Conservation (phyloP, 208 protist genomes). For the Trypanosoma avium region DNA sequence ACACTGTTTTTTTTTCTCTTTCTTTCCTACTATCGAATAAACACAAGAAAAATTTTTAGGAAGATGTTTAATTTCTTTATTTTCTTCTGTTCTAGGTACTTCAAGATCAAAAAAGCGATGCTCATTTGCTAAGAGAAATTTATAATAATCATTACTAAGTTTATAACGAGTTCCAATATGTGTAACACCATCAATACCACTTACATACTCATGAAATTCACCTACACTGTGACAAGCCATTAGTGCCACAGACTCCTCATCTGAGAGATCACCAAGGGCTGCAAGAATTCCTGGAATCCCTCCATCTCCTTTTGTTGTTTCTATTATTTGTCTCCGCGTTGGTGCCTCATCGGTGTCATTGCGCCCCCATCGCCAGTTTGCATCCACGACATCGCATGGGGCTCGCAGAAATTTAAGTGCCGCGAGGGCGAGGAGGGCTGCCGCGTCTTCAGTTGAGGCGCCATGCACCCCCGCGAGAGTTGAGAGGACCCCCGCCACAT, state of each 20-base stretch:
- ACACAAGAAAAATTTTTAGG: conserved; percentile 58
- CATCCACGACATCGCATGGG: conserved; percentile 51
- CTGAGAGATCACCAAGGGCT: conserved; percentile 58
- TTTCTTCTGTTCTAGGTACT: conserved; percentile 69
- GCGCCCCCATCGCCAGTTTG: conserved; percentile 75
- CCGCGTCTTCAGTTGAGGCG: conserved; percentile 65
- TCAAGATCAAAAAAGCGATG: conserved; percentile 52
- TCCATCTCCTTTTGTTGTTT: too few species aligned
- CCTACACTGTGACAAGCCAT: conserved; percentile 84
- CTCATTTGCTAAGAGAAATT: conserved; percentile 69
- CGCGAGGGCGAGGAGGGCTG: conserved; percentile 65
- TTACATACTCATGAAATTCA: conserved; percentile 85
- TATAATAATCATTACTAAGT: conserved; percentile 78
- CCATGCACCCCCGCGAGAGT: conserved; percentile 50
- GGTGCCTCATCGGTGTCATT: conserved; percentile 71
- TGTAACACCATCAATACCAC: conserved; percentile 62
- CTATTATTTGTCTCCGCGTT: conserved; percentile 51
- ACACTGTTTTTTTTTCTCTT: conserved; percentile 45
- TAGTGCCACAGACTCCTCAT: conserved; percentile 82
- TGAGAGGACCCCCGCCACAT: conserved; percentile 75
- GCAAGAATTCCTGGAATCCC: conserved; percentile 60
- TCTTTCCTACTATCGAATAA: conserved; percentile 37
- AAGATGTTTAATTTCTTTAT: conserved; percentile 56
- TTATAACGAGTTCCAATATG: conserved; percentile 72
- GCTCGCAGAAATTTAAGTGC: conserved; percentile 71